Base-by-base conservation (phyloP, 129 eudicot species). In the Dittrichia graveolens region DNA sequence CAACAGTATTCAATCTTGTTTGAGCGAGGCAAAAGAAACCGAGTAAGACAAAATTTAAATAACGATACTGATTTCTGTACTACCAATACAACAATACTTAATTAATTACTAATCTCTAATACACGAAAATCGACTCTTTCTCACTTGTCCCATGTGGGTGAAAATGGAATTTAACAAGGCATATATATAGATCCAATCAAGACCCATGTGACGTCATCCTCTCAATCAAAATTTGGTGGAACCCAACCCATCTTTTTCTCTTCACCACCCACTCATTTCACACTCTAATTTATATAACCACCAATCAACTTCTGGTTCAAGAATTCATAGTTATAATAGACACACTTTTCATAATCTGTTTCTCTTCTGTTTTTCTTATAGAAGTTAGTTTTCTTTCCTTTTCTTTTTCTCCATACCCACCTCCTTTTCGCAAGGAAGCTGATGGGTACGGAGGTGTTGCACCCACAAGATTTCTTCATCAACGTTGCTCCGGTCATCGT, bases 401-500 rank as follows among this genome's bases (percentile, higher is more conserved):
- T 24, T 24, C 31, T 65, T 65, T 61, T 78, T 61, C 82, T 78
- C 73, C 82, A 71, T 78, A 78, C 82, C 82, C 82, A 61, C 66
- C 82, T 71, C 39, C 77, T 62, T 78, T 63, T 71, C 82, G 60
- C 72, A 62, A 78, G 77, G 55, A 78, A 78, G 82, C 73, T 62
- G 77, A 71, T 78, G 82, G 82, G 82, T 78, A 71, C 77, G 82
- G 82, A 78, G 82, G 72, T 78, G 82, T 71, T 78, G 73, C 73
- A 62, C 77, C 82, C 82, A 78, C 82, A 61, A 24, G 72, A 71
- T 45, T 71, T 18, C 66, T 70, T 78, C 72, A 34, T 54, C 47
- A 70, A 50, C 11, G 65, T 68, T n/a, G 56, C 76, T 61, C 81
- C 77, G 49, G 49, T 67, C 31, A 76, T 56, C 61, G 19, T 76